Conservation (phyloP, 2,329 filamentous ascomycete genomes). For the Apiospora pterosperma region DNA sequence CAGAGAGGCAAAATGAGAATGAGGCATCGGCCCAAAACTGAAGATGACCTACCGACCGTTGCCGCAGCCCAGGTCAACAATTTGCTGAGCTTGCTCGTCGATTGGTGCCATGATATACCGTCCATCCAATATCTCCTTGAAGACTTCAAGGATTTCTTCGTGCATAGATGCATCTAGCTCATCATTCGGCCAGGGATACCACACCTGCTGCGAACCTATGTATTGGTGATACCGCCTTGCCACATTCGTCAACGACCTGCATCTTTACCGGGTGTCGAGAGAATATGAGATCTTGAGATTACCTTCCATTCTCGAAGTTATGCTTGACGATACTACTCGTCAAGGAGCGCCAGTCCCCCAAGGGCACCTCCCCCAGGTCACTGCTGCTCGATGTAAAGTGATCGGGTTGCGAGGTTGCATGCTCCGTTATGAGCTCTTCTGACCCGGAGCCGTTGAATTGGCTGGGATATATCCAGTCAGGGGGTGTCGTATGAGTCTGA, state of each 20-base stretch:
- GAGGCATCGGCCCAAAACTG: conserved; percentile 28
- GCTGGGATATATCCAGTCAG: background rate
- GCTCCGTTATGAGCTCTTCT: background rate
- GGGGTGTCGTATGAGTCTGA: background rate
- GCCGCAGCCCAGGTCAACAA: conserved; percentile 48
- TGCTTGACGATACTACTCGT: conserved; percentile 7
- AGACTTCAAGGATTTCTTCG: conserved; percentile 43
- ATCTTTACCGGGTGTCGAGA: background rate
- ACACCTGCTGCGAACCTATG: background rate
- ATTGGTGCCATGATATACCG: conserved; percentile 42
- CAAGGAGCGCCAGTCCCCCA: conserved; percentile 9
- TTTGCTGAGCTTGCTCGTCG: conserved; percentile 41
- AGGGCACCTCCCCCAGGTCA: background rate
- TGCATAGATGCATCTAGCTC: conserved; percentile 48
- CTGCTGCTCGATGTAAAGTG: background rate
- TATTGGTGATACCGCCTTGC: background rate
- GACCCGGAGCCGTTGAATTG: background rate
- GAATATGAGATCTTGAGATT: background rate
- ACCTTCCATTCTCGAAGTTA: conserved; percentile 10
- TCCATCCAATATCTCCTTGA: conserved; percentile 44
- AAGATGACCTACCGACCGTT: background rate
- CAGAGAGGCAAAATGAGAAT: background rate
- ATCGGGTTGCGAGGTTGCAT: background rate
- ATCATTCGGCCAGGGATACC: conserved; percentile 54
- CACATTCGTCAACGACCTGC: background rate